These are phyloP conservation scores for Trichoderma guizhouense DNA, from an alignment of 2,329 filamentous ascomycete species.

Conservation along the genomic window DNA sequence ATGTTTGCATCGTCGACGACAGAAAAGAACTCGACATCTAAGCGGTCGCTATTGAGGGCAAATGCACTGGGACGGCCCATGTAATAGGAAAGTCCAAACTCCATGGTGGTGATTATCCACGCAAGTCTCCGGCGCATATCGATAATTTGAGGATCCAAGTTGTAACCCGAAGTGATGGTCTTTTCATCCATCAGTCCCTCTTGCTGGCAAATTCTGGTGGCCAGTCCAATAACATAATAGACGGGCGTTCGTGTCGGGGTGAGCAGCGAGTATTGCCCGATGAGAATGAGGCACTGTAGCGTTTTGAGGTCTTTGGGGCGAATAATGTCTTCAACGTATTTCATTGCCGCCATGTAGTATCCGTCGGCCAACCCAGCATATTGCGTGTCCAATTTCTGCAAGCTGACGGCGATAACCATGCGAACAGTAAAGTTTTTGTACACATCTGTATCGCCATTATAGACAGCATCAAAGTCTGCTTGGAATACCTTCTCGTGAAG, in stretches of 20 bases:
- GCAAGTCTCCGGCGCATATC: constrained; percentile 87
- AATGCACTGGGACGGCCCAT: constrained; percentile 86
- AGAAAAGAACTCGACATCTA: constrained; percentile 84
- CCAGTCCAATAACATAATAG: constrained; percentile 89
- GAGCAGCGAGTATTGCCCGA: constrained; percentile 86
- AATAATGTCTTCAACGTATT: constrained; percentile 76
- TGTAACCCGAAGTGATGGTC: constrained; percentile 67
- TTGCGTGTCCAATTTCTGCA: constrained; percentile 84
- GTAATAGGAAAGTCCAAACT: constrained; percentile 80
- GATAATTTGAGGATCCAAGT: constrained; percentile 68
- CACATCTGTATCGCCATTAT: constrained; percentile 68
- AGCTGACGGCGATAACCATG: constrained; percentile 90
- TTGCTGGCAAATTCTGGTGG: constrained; percentile 83
- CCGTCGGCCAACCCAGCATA: constrained; percentile 94
- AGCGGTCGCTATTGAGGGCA: constrained; percentile 74
- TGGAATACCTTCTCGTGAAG: constrained; percentile 80
- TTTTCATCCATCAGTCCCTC: constrained; percentile 85
- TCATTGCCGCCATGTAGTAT: constrained; percentile 88
- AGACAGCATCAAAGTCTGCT: constrained; percentile 75
- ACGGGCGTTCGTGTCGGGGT: constrained; percentile 90
- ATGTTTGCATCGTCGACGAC: constrained; percentile 81
- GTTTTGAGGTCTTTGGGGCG: constrained; percentile 87
- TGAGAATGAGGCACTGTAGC: constrained; percentile 81
- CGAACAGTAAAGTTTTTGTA: constrained; percentile 85
- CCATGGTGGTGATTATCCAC: constrained; percentile 87